Evolutionary conservation across 2,329 filamentous ascomycete species (phyloP).

Genomic region (Emmonsiellopsis sp.): DNA sequence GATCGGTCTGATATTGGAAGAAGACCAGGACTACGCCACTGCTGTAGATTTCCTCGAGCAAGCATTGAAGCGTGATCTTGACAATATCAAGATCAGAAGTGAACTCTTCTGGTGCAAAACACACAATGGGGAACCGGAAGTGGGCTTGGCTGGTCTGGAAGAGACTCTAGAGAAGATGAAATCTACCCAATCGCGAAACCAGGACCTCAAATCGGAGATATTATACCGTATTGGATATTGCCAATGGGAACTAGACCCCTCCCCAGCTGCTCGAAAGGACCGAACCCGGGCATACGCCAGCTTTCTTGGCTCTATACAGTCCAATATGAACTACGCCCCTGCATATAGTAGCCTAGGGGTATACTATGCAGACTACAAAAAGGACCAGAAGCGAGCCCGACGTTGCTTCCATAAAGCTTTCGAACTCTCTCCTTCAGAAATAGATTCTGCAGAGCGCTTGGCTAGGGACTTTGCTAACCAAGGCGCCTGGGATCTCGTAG

Average conservation of each 20-base stretch:
- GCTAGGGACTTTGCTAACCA: conserved; percentile 80
- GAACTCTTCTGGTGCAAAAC: conserved; percentile 92
- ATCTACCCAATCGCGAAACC: conserved; percentile 49
- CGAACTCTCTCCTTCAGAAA: conserved; percentile 78
- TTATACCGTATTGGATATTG: conserved; percentile 82
- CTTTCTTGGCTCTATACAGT: conserved; percentile 76
- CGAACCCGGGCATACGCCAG: conserved; percentile 73
- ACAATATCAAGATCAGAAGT: conserved; percentile 68
- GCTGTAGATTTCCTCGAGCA: conserved; percentile 73
- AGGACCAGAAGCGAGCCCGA: conserved; percentile 76
- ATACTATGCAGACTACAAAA: conserved; percentile 85
- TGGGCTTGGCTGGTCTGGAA: conserved; percentile 61
- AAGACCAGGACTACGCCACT: conserved; percentile 77
- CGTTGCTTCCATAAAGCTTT: conserved; percentile 95
- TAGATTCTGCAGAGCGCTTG: conserved; percentile 77
- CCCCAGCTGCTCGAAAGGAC: conserved; percentile 64
- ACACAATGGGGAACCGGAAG: conserved; percentile 64
- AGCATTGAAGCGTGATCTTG: conserved; percentile 62
- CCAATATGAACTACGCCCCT: conserved; percentile 77
- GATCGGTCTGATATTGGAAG: conserved; percentile 82
- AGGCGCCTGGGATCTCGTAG: conserved; percentile 93
- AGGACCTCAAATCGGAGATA: conserved; percentile 72
- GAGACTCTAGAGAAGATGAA: conserved; percentile 58
- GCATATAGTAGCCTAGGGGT: conserved; percentile 85
- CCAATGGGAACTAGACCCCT: conserved; percentile 73